A percentile compares a stretch with the other conserved stretches of the same genome.
Evolutionary conservation across 495 filamentous ascomycete genomes (phyloP).

Genomic region (Bacidia rubella): DNA sequence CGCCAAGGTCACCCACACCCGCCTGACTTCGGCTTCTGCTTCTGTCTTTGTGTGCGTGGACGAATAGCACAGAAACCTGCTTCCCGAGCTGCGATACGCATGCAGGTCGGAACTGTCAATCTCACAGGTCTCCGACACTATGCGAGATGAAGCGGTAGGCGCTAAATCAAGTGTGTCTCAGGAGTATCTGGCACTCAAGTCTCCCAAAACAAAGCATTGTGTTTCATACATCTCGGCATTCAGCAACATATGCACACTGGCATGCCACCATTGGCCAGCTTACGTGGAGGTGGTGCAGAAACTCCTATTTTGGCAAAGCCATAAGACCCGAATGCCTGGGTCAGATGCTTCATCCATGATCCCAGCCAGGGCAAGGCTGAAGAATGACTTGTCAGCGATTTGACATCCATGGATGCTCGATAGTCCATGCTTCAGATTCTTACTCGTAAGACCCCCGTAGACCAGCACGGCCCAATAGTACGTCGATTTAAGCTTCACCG

Average conservation of each 20-base stretch:
- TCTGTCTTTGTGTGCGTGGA: background rate
- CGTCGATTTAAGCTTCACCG: background rate
- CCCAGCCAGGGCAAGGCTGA: background rate
- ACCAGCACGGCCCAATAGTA: background rate
- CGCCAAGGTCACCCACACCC: background rate
- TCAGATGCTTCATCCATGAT: background rate
- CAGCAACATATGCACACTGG: background rate
- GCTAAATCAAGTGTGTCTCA: background rate
- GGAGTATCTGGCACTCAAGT: background rate
- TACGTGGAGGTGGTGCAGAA: too few relatives aligned
- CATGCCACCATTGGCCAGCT: too few relatives aligned
- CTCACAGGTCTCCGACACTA: background rate
- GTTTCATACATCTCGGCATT: background rate
- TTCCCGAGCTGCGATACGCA: background rate
- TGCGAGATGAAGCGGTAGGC: background rate
- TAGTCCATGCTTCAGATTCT: background rate
- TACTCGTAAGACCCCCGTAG: background rate
- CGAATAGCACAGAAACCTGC: background rate
- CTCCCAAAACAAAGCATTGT: background rate
- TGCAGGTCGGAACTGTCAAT: constrained; percentile 1
- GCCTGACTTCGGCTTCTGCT: background rate
- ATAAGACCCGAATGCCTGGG: too few relatives aligned
- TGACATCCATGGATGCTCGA: background rate
- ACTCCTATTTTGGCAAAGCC: too few relatives aligned
- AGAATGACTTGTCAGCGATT: background rate